These are phyloP conservation scores for Gyromitra esculenta DNA, from an alignment of 2,329 filamentous ascomycete genomes.

Conservation along the genomic window DNA sequence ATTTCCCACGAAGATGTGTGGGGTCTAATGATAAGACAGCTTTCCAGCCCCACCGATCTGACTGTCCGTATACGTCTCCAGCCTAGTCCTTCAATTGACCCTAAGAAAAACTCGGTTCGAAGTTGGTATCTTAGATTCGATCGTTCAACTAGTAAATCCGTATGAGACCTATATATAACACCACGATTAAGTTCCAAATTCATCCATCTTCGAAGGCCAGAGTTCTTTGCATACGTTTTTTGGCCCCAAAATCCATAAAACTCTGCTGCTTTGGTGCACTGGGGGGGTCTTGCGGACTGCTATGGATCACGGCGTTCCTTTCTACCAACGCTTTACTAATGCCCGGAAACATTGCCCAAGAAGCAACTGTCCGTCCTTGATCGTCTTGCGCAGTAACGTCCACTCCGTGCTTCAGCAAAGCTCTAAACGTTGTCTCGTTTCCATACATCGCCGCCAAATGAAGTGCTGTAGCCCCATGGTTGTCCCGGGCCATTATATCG, in stretches of 20 bases:
- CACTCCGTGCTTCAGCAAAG: constrained; percentile 20
- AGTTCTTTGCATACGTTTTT: not conserved
- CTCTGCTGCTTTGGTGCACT: not conserved
- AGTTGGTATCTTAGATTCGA: not conserved
- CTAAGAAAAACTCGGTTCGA: not conserved
- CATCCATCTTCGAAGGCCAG: not conserved
- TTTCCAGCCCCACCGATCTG: not conserved
- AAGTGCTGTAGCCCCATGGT: constrained; percentile 28
- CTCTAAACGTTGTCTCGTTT: constrained; percentile 31
- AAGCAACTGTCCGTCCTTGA: constrained; percentile 6
- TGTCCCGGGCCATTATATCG: constrained; percentile 22
- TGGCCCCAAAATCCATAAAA: not conserved
- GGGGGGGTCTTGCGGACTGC: not conserved
- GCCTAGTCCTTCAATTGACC: not conserved
- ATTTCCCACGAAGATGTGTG: not conserved
- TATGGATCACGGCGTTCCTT: not conserved
- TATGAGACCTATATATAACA: not conserved
- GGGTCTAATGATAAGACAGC: not conserved
- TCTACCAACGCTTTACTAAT: constrained; percentile 23
- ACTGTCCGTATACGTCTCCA: not conserved
- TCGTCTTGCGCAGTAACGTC: not conserved
- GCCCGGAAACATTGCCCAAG: constrained; percentile 14
- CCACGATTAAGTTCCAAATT: not conserved
- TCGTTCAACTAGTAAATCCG: not conserved
- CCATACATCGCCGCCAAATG: constrained; percentile 43